These are phyloP conservation scores for Eimeria praecox DNA, from an alignment of 169 alveolate species.

Conservation along the genomic window DNA sequence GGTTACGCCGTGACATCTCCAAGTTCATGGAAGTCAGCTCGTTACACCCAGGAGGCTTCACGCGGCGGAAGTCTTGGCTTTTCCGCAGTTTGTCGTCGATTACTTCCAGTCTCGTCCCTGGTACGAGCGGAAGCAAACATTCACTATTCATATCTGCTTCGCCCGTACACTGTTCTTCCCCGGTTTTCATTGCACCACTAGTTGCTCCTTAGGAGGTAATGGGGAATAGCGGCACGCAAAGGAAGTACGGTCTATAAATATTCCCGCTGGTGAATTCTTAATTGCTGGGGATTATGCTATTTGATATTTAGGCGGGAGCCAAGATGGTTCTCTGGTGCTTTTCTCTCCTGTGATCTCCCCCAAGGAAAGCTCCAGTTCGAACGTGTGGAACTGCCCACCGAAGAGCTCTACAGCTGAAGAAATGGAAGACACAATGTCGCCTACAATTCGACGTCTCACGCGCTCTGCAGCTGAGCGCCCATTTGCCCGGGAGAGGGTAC, in stretches of 20 bases:
- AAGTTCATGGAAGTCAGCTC: slow-evolving; percentile 57
- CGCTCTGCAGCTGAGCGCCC: neutral
- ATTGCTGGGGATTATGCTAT: neutral
- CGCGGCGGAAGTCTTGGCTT: slow-evolving; percentile 40
- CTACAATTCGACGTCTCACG: neutral
- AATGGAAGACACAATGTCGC: neutral
- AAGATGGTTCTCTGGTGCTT: slow-evolving; percentile 15
- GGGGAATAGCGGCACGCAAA: neutral
- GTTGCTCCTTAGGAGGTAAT: neutral
- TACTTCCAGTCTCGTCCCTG: slow-evolving; percentile 14
- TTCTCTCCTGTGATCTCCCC: slow-evolving; percentile 41
- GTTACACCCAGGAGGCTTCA: slow-evolving; percentile 40
- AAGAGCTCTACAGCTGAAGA: neutral
- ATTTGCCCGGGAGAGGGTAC: neutral
- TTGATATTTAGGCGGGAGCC: slow-evolving; percentile 35
- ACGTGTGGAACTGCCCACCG: neutral
- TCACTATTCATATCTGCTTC: neutral
- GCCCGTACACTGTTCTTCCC: neutral
- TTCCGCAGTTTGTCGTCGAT: slow-evolving; percentile 43
- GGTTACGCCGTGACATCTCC: slow-evolving; percentile 54
- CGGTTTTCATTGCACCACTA: neutral
- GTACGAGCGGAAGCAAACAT: slow-evolving; percentile 1
- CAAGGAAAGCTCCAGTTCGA: neutral
- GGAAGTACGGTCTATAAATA: neutral
- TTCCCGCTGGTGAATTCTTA: neutral